Conservation (phyloP, 768 basidiomycete genomes). For the Phaeotremella fagi region DNA sequence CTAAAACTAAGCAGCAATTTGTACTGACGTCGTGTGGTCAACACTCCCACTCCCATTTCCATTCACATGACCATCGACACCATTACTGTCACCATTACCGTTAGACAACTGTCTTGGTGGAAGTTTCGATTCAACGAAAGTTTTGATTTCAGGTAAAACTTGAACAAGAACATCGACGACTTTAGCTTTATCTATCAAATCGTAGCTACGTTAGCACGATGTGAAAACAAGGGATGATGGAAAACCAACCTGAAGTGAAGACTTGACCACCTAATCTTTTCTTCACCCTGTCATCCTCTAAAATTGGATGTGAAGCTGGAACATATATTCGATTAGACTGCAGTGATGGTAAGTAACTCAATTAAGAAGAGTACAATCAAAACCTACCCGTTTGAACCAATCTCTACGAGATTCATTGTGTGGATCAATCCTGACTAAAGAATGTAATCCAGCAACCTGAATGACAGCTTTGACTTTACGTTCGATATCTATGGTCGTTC, state of each 20-base stretch:
- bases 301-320: constrained; percentile 57
- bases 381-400: constrained; percentile 69
- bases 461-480: constrained; percentile 65
- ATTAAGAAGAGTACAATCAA: not conserved
- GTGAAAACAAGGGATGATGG: not conserved
- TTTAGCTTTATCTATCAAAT: constrained; percentile 60
- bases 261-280: constrained; percentile 63
- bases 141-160: constrained; percentile 62
- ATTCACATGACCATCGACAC: not conserved
- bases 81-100: not conserved
- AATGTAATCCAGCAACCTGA: constrained; percentile 66
- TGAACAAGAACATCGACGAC: constrained; percentile 69
- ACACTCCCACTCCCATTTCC: not conserved
- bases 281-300: constrained; percentile 50
- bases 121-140: constrained; percentile 52
- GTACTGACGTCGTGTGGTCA: not conserved
- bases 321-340: constrained; percentile 52
- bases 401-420: constrained; percentile 57
- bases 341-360: not conserved
- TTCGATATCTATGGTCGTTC: constrained; percentile 52
- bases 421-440: constrained; percentile 40
- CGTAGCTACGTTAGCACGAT: too few species aligned
- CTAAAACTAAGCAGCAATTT: not conserved
- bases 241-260: constrained; percentile 57
- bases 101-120: not conserved